Evolutionary conservation across 2,329 filamentous ascomycete genomes (phyloP), one percentile per base, ranked within the genome.

Genomic region (Annulohypoxylon truncatum): DNA sequence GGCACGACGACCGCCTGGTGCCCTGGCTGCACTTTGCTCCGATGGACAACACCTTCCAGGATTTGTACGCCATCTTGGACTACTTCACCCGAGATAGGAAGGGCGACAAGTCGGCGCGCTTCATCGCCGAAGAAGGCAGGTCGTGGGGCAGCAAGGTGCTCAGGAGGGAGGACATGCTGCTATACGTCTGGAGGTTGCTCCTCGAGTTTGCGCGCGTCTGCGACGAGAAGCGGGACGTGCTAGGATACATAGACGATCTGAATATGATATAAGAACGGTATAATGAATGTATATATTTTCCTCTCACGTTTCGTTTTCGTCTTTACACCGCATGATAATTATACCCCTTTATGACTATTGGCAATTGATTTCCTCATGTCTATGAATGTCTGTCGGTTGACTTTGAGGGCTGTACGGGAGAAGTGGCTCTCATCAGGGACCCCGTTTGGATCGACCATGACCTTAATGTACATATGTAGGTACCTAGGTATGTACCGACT

Each of bases 1-100:
- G 88, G 88, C 88, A 90, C 70, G 87, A 90, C 71, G 81, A 82
- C 6, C 80, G 88, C 3, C 77, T 90, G 0, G 78, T 88, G 10
- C 82, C 87, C 0, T 91, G 88, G 88, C 79, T 82, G 57, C 88
- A 90, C 74, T 90, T 89, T 70, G 83, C 87, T 0, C 88, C 88
- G 3, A 81, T 90, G 76, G 85, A 89, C 70, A 87, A 86, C 68
- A 81, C 82, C 0, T 89, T 85, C 65, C 77, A 83, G 57, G 88
- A 90, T 38, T 69, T 89, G 6, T 89, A 87, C 61, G 84, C 81
- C 13, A 80, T 88, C 13, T 75, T 88, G 74, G 82, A 84, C 13
- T 89, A 87, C 71, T 88, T 89, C 70, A 83, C 84, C 2, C 79
- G 83, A 51, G 72, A 73, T 42, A 75, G 74, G 13, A 73, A 73